Percentiles rank a stretch among this genome's conserved stretches.
phyloP scores from a whole-genome alignment of 2,329 filamentous ascomycete genomes.

The Colletotrichum musicola region DNA sequence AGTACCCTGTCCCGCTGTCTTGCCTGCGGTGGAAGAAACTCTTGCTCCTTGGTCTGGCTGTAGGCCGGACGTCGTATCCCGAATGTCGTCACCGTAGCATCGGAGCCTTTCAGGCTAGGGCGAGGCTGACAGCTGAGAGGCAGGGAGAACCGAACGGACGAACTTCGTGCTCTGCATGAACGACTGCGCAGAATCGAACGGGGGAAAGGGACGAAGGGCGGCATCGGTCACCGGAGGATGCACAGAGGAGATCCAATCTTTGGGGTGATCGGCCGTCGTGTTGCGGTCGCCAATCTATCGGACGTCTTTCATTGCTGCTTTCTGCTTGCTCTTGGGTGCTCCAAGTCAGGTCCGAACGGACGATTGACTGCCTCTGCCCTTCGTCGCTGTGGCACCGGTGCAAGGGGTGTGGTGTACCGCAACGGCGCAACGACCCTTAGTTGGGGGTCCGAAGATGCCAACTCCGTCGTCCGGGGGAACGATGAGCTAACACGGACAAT shows the following conservation, averaged over 20 bases:
- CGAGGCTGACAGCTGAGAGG: slow-evolving; percentile 1
- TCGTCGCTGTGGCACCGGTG: slow-evolving; percentile 13
- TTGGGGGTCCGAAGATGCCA: slow-evolving; percentile 38
- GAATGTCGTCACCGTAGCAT: not conserved
- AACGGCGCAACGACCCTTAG: slow-evolving; percentile 27
- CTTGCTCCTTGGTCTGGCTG: not conserved
- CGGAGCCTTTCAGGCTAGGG: not conserved
- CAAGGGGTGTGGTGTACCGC: slow-evolving; percentile 20
- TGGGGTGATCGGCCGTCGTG: slow-evolving; percentile 12
- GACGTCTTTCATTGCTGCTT: not conserved
- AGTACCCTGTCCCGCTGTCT: not conserved
- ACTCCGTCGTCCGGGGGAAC: slow-evolving; percentile 38
- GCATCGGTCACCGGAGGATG: slow-evolving; percentile 8
- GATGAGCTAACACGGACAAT: not conserved
- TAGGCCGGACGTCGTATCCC: not conserved
- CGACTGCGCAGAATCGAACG: not conserved
- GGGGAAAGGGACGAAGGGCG: not conserved
- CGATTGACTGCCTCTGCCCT: not conserved
- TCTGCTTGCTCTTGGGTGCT: not conserved
- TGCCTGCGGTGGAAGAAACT: not conserved
- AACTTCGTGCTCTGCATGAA: not conserved
- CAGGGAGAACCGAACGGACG: not conserved
- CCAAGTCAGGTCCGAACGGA: not conserved
- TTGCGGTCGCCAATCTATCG: slow-evolving; percentile 11
- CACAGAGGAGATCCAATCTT: slow-evolving; percentile 15